Base-by-base conservation (phyloP, 345 rosid species). In the Camelina laxa region DNA sequence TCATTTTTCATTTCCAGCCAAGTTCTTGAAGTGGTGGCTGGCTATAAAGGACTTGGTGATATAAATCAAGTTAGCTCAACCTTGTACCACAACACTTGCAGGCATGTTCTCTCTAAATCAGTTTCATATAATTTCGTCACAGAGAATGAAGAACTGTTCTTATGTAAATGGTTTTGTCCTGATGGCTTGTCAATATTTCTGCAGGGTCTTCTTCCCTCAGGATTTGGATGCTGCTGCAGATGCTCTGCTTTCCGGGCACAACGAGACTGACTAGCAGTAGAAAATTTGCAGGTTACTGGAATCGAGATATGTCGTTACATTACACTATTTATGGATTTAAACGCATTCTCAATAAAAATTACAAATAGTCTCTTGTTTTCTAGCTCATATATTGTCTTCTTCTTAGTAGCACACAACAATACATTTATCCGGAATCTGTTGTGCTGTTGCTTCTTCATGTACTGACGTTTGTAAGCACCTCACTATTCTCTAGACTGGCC, bases 11-110 rank as follows among this genome's bases (percentile, higher is more conserved):
- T 62, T 10, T 55, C 38, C 86, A 95, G 99, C 74, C 98, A 95
- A 88, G 97, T 95, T 74, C 91, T 92, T 56, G 99, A 92, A 82
- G 94, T 90, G 44, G 86, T 95, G 77, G 92, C 96, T 70, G 98
- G 98, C 65, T 88, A 87, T 51, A 90, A 90, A 84, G 92, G 96
- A 69, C 77, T 92, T 65, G 81, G 17, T 24, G 92, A 88, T 73
- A 45, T 85, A 21, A 79, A 81, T 75, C 90, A 88, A 71, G 72
- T 89, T 75, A 80, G 96, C 83, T 76, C 77, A 69, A 89, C 88
- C 22, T 73, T 92, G 82, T 89, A 92, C 85, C 92, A 89, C 55
- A 95, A 89, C 80, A 90, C 98, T 73, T 91, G 92, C 90, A 88
- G 92, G 99, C 87, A 84, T 73, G 61, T 55, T 55, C 50, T 49